These are phyloP conservation scores for Hericium alpestre DNA, from an alignment of 768 basidiomycete genomes.

Conservation along the genomic window DNA sequence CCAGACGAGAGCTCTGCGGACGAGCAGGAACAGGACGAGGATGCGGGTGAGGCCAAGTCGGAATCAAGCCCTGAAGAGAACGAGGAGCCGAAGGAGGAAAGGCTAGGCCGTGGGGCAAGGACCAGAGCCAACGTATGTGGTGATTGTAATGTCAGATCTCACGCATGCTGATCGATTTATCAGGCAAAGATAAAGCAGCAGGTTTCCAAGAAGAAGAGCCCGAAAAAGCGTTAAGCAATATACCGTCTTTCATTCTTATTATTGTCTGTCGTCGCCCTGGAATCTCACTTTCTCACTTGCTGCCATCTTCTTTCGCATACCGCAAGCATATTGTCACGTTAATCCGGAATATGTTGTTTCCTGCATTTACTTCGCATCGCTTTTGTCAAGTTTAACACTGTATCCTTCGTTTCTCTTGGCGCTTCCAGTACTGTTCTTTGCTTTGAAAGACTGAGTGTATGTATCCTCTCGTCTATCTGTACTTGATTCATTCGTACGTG, in stretches of 20 bases:
- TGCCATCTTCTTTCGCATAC: not conserved
- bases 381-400: too few relatives aligned
- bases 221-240: not conserved
- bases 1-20: constrained; percentile 13
- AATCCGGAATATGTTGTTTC: too few relatives aligned
- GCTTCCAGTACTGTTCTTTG: too few relatives aligned
- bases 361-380: too few relatives aligned
- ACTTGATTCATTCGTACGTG: too few relatives aligned
- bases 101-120: constrained; percentile 22
- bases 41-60: constrained; percentile 6
- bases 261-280: not conserved
- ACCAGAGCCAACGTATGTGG: constrained; percentile 23
- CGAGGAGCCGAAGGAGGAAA: constrained; percentile 13
- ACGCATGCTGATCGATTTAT: not conserved
- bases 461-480: not conserved
- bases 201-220: constrained; percentile 12
- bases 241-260: not conserved
- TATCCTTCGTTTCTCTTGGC: too few relatives aligned
- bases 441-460: not conserved
- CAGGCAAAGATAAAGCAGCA: constrained; percentile 23
- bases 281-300: not conserved
- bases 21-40: constrained; percentile 4
- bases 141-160: too few relatives aligned
- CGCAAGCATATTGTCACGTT: not conserved
- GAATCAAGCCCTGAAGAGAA: constrained; percentile 9